Percentiles rank a stretch among this genome's conserved stretches.
phyloP scores from a whole-genome alignment of 805 yeast species.

The Novakomyces olei region DNA sequence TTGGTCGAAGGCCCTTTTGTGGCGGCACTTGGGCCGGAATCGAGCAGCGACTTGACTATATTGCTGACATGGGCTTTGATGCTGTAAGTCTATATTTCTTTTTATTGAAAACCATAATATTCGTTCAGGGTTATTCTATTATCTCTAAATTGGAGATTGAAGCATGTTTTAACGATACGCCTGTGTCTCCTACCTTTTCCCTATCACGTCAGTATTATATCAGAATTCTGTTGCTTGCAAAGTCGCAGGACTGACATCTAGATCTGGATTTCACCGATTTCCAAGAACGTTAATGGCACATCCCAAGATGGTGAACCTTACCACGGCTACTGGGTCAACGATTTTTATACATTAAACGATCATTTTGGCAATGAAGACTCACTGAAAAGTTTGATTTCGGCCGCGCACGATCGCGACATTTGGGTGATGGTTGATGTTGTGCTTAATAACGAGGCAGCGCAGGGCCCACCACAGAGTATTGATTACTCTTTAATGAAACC shows the following conservation, averaged over 20 bases:
- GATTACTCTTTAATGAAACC: constrained; percentile 3
- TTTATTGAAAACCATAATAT: no score
- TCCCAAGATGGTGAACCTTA: constrained; percentile 2
- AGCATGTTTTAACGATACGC: no score
- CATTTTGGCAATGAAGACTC: constrained; percentile 3
- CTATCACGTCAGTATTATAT: no score
- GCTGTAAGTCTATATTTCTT: no score
- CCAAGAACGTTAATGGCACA: constrained; percentile 4
- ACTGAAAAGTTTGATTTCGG: constrained; percentile 1
- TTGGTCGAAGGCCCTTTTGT: constrained; percentile 1
- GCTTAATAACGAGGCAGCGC: constrained; percentile 3
- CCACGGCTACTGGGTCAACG: constrained; percentile 5
- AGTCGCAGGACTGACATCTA: no score
- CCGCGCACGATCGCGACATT: constrained; percentile 5
- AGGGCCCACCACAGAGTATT: neutral
- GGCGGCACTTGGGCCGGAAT: constrained; percentile 7
- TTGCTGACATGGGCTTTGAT: constrained; percentile 6
- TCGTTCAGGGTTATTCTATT: no score
- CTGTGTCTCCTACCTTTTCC: no score
- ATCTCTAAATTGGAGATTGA: no score
- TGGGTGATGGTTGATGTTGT: constrained; percentile 5
- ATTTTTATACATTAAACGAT: neutral
- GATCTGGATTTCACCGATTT: constrained; percentile 6
- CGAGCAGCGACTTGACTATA: constrained; percentile 4
- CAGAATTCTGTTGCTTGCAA: no score